phyloP scores from a whole-genome alignment of 2,329 filamentous ascomycete genomes.

The Apiospora kogelbergensis region DNA sequence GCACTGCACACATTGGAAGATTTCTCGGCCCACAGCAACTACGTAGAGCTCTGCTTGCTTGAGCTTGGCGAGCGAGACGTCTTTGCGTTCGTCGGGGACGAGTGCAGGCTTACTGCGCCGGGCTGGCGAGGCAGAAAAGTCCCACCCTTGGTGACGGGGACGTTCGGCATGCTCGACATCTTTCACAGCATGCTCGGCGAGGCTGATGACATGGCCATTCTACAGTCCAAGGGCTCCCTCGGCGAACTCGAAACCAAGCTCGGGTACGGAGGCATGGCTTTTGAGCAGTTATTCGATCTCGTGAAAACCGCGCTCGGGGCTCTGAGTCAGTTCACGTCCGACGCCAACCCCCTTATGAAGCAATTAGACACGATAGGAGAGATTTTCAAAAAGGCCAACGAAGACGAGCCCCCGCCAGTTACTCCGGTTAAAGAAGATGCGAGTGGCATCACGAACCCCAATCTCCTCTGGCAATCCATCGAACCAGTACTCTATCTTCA shows the following conservation, averaged over 20 bases:
- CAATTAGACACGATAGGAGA: constrained; percentile 27
- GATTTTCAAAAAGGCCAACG: constrained; percentile 26
- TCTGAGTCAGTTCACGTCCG: constrained; percentile 21
- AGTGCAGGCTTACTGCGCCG: constrained; percentile 31
- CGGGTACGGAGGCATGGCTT: constrained; percentile 27
- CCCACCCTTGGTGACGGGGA: constrained; percentile 53
- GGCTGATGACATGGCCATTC: constrained; percentile 30
- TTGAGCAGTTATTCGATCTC: constrained; percentile 30
- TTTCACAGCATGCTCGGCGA: constrained; percentile 32
- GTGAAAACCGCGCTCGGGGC: constrained; percentile 25
- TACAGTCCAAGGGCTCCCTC: constrained; percentile 29
- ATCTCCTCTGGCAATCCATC: constrained; percentile 28
- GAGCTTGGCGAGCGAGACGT: constrained; percentile 51
- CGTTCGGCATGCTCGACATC: constrained; percentile 44
- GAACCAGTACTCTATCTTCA: constrained; percentile 31
- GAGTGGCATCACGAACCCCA: constrained; percentile 20
- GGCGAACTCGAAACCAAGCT: constrained; percentile 28
- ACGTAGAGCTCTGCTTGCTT: constrained; percentile 50
- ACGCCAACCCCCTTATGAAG: constrained; percentile 22
- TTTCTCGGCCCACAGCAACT: constrained; percentile 55
- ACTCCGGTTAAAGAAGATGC: neutral
- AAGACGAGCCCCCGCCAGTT: neutral
- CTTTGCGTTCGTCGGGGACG: constrained; percentile 50
- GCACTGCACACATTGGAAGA: constrained; percentile 54
- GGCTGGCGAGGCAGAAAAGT: constrained; percentile 41